phyloP scores from a whole-genome alignment of 2,329 filamentous ascomycete species.

The Talaromyces atroroseus region DNA sequence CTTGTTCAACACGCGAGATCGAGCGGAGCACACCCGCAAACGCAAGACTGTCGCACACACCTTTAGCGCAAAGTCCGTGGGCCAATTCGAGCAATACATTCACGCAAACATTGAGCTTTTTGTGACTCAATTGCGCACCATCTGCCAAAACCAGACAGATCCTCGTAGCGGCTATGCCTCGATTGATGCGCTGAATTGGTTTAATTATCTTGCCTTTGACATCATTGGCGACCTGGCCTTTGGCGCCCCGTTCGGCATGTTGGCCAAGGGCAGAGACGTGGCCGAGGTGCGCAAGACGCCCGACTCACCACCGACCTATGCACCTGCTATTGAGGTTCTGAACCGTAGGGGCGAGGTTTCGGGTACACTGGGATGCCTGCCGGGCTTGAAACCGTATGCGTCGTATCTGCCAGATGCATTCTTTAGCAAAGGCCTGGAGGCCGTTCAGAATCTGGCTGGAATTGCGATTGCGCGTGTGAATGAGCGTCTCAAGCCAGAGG shows the following conservation, averaged over 20 bases:
- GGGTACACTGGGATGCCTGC: constrained; percentile 69
- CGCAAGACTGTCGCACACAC: constrained; percentile 83
- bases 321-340: constrained; percentile 77
- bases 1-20: constrained; percentile 82
- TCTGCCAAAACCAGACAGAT: constrained; percentile 47
- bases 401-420: constrained; percentile 76
- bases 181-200: constrained; percentile 74
- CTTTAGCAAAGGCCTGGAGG: constrained; percentile 67
- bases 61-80: constrained; percentile 74
- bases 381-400: constrained; percentile 71
- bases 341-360: constrained; percentile 85
- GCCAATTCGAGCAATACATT: constrained; percentile 85
- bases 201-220: constrained; percentile 62
- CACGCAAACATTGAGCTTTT: constrained; percentile 71
- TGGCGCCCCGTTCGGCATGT: constrained; percentile 77
- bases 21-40: constrained; percentile 78
- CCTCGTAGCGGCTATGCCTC: constrained; percentile 53
- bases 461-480: constrained; percentile 82
- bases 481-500: constrained; percentile 62
- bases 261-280: constrained; percentile 67
- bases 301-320: constrained; percentile 59
- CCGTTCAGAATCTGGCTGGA: constrained; percentile 74
- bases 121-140: constrained; percentile 64
- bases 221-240: constrained; percentile 62
- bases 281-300: constrained; percentile 65